Evolutionary conservation across 2,329 filamentous ascomycete species (phyloP).

Genomic region (Ramularia collo-cygni): DNA sequence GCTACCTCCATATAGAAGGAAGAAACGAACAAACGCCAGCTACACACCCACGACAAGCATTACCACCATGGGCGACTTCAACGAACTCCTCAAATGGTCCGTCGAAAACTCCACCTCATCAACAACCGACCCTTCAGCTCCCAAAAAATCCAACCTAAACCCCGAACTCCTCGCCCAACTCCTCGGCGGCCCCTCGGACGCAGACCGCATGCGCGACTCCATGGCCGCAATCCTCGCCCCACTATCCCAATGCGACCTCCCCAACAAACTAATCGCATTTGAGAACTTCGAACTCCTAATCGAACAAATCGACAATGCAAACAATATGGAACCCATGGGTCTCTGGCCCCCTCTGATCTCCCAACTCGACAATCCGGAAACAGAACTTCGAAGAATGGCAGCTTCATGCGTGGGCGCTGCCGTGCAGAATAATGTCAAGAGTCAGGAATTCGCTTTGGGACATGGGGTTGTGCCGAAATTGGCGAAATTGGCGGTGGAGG

Average conservation of each 20-base stretch:
- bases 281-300: conserved; percentile 94
- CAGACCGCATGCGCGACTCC: conserved; percentile 80
- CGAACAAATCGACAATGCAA: conserved; percentile 91
- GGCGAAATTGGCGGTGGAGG: conserved; percentile 56
- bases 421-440: conserved; percentile 88
- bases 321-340: conserved; percentile 72
- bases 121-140: conserved; percentile 27
- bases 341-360: conserved; percentile 77
- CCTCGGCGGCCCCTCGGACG: conserved; percentile 79
- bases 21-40: no score
- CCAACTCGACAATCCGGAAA: conserved; percentile 60
- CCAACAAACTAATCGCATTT: conserved; percentile 75
- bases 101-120: conserved; percentile 54
- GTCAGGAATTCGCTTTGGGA: conserved; percentile 64
- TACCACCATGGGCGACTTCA: conserved; percentile 42
- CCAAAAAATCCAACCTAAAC: conserved; percentile 46
- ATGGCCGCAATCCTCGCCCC: conserved; percentile 67
- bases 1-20: no score
- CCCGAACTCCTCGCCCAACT: conserved; percentile 66
- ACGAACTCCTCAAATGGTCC: conserved; percentile 74
- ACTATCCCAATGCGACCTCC: conserved; percentile 52
- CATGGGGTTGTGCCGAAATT: conserved; percentile 63
- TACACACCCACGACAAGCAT: no score
- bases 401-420: conserved; percentile 94
- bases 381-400: conserved; percentile 72